A percentile compares a stretch with the other conserved stretches of the same genome.
Evolutionary conservation across 345 rosid species (phyloP).

Genomic region (Alliaria petiolata): DNA sequence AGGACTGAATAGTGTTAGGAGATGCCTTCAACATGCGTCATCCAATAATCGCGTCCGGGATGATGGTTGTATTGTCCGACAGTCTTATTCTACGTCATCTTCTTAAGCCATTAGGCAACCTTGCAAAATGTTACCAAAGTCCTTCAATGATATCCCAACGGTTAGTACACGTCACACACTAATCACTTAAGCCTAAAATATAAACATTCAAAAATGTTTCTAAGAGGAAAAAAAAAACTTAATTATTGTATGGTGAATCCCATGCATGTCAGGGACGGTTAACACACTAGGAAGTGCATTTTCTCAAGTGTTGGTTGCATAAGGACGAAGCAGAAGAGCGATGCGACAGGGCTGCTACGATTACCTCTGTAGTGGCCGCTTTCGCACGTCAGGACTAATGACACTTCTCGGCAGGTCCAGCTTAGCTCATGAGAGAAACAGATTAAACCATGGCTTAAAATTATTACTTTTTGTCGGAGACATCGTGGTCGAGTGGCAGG

Average conservation of each 20-base stretch:
- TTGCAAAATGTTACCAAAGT: slow-evolving; percentile 36
- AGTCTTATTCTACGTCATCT: slow-evolving; percentile 44
- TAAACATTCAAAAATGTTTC: neutral
- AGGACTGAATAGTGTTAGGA: slow-evolving; percentile 49
- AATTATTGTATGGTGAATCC: slow-evolving; percentile 1
- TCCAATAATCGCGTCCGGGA: slow-evolving; percentile 49
- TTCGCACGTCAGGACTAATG: slow-evolving; percentile 25
- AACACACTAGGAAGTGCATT: slow-evolving; percentile 35
- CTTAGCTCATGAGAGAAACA: too few relatives aligned
- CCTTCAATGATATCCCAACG: slow-evolving; percentile 45
- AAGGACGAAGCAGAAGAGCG: slow-evolving; percentile 34
- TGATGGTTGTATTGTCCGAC: slow-evolving; percentile 52
- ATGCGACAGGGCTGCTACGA: slow-evolving; percentile 36
- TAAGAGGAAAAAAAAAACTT: neutral
- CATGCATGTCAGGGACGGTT: slow-evolving; percentile 4
- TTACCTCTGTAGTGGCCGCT: slow-evolving; percentile 28
- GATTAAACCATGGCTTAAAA: too few relatives aligned
- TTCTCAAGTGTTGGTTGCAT: slow-evolving; percentile 27
- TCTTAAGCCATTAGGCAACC: slow-evolving; percentile 33
- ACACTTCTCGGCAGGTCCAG: slow-evolving; percentile 1
- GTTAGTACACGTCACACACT: slow-evolving; percentile 17
- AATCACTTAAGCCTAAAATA: neutral
- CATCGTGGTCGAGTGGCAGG: too few relatives aligned
- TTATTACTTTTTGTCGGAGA: too few relatives aligned
- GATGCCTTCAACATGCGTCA: slow-evolving; percentile 58